Base-by-base conservation (phyloP, 2,329 filamentous ascomycete genomes). In the Drechslerella coelobrocha region DNA sequence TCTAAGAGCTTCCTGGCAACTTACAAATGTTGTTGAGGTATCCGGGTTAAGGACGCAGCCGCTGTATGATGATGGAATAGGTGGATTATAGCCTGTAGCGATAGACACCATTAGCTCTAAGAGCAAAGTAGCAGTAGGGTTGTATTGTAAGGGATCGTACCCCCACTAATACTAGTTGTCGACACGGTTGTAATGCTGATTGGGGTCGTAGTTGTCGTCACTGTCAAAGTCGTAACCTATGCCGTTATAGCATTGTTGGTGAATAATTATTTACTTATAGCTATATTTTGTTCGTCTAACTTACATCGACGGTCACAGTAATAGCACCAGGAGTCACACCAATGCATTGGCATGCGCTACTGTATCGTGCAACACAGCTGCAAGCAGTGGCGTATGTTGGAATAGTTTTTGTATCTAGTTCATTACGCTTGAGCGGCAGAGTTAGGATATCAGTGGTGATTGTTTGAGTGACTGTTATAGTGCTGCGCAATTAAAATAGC, bases 381-480 rank as follows among this genome's bases (percentile, higher is more conserved):
- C 51, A 54, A 37, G 31, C 27, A 37, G 6, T 54, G 7, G 31
- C 51, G 23, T 54, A 54, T 21, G 37, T 54, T 41, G 31, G 51
- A 2, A 54, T 6, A 17, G 27, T 37, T 8, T 54, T 54, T 23
- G 31, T 54, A 19, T 3, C 12, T 10, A 31, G 6, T 12, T 7
- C 21, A 41, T 2, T 31, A 21, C 51, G 10, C 26, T 39, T 37
- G 14, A 54, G 12, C 7, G 9, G 21, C 37, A 19, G 12, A 37
- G 19, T 14, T 41, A 24, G 10, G 9, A 21, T 21, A 24, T 31
- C 31, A 6, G 31, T 54, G 24, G 31, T 54, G 41, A 54, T n/a
- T 2, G 21, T 39, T 23, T 54, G 12, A 4, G 51, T 54, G 41
- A 54, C 51, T 5, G 31, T 54, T 39, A 54, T 39, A 2, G 51